These are phyloP conservation scores for Theobroma grandiflorum DNA, from an alignment of 441 rosid genomes.

Conservation along the genomic window DNA sequence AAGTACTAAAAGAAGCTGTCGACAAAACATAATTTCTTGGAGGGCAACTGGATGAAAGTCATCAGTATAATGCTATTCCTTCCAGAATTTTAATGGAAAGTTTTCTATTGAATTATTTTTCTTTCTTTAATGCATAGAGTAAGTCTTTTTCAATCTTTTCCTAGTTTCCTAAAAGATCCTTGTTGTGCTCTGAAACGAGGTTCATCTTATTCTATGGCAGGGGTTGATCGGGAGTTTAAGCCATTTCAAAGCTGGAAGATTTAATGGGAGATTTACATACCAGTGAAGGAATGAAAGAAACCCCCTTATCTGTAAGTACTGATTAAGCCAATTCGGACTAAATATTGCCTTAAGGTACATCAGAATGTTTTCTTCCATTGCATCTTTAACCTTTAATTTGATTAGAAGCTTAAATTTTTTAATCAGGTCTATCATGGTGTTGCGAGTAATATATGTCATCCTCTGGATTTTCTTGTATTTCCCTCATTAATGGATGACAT, in stretches of 20 bases:
- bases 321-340: neutral
- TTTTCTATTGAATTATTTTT: neutral
- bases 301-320: constrained; percentile 43
- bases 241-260: constrained; percentile 32
- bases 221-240: neutral
- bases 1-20: neutral
- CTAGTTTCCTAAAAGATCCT: neutral
- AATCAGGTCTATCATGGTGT: constrained; percentile 48
- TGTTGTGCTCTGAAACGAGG: neutral
- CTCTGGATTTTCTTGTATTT: constrained; percentile 45
- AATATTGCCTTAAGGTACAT: constrained; percentile 13
- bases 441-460: constrained; percentile 33
- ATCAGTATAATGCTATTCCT: neutral
- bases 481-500: constrained; percentile 41
- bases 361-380: neutral
- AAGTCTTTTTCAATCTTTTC: neutral
- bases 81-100: neutral
- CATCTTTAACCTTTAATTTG: constrained; percentile 15
- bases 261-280: constrained; percentile 50
- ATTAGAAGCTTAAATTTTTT: constrained; percentile 20
- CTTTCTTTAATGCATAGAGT: neutral
- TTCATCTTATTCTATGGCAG: constrained; percentile 7
- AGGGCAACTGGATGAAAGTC: neutral
- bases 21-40: neutral
- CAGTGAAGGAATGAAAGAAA: constrained; percentile 36